Percentiles rank a stretch among this genome's conserved stretches.
Conservation (phyloP, 208 protist species). For the Acanthamoeba sp. region DNA sequence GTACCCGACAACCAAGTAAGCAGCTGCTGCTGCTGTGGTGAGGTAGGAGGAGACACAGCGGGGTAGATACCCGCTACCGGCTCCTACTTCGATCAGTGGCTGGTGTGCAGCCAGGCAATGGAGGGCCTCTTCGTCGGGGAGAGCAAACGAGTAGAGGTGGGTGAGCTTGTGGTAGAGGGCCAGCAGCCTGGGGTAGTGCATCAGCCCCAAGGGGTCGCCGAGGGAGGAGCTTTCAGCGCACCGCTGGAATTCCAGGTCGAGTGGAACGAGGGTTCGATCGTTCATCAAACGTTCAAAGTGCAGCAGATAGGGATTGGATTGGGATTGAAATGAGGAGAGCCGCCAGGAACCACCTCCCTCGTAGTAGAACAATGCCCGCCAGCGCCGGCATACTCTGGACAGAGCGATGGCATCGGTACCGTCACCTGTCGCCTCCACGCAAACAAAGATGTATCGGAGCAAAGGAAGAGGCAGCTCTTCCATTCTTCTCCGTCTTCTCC, state of each 20-base stretch:
- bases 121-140: background rate
- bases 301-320: background rate
- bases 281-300: background rate
- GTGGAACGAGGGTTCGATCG: background rate
- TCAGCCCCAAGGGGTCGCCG: background rate
- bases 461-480: background rate
- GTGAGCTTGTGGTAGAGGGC: constrained; percentile 17
- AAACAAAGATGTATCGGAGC: background rate
- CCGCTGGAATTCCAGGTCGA: no score
- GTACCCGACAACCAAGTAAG: background rate
- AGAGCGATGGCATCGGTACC: background rate
- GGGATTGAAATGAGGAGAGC: background rate
- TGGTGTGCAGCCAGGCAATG: background rate
- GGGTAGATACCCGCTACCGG: background rate
- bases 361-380: background rate
- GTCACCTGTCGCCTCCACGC: background rate
- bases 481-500: background rate
- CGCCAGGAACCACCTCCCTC: background rate
- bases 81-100: constrained; percentile 15
- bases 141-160: background rate
- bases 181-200: background rate
- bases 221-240: no score
- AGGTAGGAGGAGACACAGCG: background rate
- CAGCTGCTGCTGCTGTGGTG: background rate
- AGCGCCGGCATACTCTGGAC: background rate